These are phyloP conservation scores for Ceratocystis diversiconidia DNA, from an alignment of 2,329 filamentous ascomycete species.

Conservation along the genomic window DNA sequence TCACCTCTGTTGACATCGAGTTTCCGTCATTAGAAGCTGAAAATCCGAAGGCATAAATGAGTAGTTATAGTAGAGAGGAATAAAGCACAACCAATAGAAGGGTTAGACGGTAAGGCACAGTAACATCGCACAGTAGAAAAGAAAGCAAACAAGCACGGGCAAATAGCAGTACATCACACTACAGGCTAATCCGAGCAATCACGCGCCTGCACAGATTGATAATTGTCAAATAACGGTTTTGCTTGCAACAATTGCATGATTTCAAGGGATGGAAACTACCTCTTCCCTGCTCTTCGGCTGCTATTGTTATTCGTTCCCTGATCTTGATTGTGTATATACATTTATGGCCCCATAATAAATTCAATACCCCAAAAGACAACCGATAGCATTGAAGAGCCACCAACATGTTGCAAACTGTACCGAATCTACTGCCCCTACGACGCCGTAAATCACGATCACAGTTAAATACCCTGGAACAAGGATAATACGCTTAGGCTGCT, in stretches of 20 bases:
- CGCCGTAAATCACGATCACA: not conserved
- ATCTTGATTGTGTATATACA: not conserved
- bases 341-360: not conserved
- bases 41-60: not conserved
- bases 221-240: not conserved
- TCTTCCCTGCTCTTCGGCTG: not conserved
- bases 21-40: constrained; percentile 12
- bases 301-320: not conserved
- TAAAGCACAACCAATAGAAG: not conserved
- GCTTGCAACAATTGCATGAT: not conserved
- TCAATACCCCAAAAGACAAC: not conserved
- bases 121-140: not conserved
- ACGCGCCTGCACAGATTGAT: not conserved
- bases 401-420: too few relatives aligned
- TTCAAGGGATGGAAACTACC: not conserved
- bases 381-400: not conserved
- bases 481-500: not conserved
- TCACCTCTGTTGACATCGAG: constrained; percentile 10
- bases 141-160: not conserved
- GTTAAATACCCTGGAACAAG: not conserved
- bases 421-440: not conserved
- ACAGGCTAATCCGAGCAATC: too few relatives aligned
- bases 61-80: not conserved
- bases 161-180: not conserved
- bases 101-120: not conserved